Evolutionary conservation across 495 filamentous ascomycete genomes (phyloP).

Genomic region (Geopyxis carbonaria): DNA sequence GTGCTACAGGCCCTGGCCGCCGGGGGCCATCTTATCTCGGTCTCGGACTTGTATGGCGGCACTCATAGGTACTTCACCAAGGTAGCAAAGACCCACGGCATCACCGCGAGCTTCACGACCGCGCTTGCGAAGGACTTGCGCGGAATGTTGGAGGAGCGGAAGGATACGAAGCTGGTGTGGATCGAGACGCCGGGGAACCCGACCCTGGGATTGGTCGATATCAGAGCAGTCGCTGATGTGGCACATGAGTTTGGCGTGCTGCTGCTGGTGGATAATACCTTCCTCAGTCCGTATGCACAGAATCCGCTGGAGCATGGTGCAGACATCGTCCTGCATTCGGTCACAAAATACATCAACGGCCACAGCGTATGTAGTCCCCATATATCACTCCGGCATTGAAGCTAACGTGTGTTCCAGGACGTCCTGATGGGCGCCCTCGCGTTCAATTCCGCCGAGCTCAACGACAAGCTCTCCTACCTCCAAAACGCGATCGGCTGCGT

Average conservation of each 20-base stretch:
- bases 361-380: slow-evolving; percentile 41
- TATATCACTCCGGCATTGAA: not conserved
- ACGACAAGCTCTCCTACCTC: slow-evolving; percentile 66
- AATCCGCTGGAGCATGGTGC: slow-evolving; percentile 90
- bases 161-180: slow-evolving; percentile 89
- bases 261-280: slow-evolving; percentile 98
- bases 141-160: slow-evolving; percentile 52
- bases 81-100: slow-evolving; percentile 85
- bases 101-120: slow-evolving; percentile 84
- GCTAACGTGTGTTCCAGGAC: slow-evolving; percentile 38
- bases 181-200: slow-evolving; percentile 94
- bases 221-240: slow-evolving; percentile 58
- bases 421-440: slow-evolving; percentile 96
- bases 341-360: slow-evolving; percentile 99
- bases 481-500: slow-evolving; percentile 96
- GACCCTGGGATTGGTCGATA: slow-evolving; percentile 80
- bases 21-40: slow-evolving; percentile 85
- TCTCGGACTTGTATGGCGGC: slow-evolving; percentile 93
- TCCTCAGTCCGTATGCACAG: slow-evolving; percentile 88
- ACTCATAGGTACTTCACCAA: slow-evolving; percentile 99
- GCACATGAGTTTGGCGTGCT: slow-evolving; percentile 79
- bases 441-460: slow-evolving; percentile 72
- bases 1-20: slow-evolving; percentile 84
- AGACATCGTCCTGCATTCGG: slow-evolving; percentile 94
- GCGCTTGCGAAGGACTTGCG: slow-evolving; percentile 74